Evolutionary conservation across 73 alveolate species (phyloP), one percentile per base, ranked within the genome.

Genomic region (Blepharisma japonicum): DNA sequence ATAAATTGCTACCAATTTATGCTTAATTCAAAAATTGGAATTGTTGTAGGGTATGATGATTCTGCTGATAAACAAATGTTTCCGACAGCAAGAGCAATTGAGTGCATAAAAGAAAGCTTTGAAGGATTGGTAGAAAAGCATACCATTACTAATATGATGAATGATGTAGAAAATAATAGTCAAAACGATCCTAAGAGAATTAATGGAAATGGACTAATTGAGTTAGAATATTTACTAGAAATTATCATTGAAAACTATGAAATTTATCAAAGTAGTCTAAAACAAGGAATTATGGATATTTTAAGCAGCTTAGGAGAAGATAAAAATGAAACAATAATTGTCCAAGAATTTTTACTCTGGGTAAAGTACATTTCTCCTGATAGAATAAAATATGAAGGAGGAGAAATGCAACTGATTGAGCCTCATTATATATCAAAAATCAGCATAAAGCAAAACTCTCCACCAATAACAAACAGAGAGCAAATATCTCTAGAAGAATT

Each of bases 31-130:
- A 61, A 61, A 61, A 9, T 61, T 8, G 74, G 74, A 2, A 39
- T 61, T 25, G 46, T 61, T 14, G 14, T 61, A 4, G 74, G 18
- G 18, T 61, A 14, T 61, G 74, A 61, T 61, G 74, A 61, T 2
- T 14, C 23, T 1, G 74, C 74, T 61, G 74, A 61, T 25, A 61
- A 61, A 5, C 74, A 61, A 48, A 61, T 61, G 74, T 61, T 61
- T 39, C 74, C 74, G 2, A 25, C 74, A 9, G 11, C 23, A 3
- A 61, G 74, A 61, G 74, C 47, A 61, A 9, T 61, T n/a, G 74
- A 61, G 47, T 61, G 74, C 5, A 25, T 61, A 14, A 61, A 61
- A 61, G 74, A 61, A 61, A 61, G 23, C 14, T 39, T 61, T 61
- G 74, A 61, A 25, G 14, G 74, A 48, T 14, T 61, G 18, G 47